Evolutionary conservation across 2,329 filamentous ascomycete species (phyloP), one percentile per base, ranked within the genome.

Genomic region (Paracoccidioides brasiliensis): DNA sequence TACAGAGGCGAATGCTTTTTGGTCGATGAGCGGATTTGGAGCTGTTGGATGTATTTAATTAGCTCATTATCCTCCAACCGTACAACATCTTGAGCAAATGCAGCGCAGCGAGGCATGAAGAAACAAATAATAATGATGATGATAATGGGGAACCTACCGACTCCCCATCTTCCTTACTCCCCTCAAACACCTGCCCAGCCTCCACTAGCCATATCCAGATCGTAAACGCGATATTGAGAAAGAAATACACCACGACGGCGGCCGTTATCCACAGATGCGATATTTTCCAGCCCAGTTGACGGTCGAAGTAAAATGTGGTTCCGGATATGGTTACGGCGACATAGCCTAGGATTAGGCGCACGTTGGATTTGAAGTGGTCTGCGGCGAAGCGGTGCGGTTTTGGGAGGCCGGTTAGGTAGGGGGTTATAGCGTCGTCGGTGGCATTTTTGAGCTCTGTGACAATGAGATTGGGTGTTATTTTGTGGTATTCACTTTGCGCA

Each of bases 401-500:
- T 79, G 84, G 69, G n/a, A 97, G 83, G 37, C 83, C 87, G 72
- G 88, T 91, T 60, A 98, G 83, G 76, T 97, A 97, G 74, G 93
- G 90, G 57, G 87, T 83, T 58, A 98, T 84, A 56, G 90, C 89
- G 74, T 98, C 93, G 75, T 98, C 93, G 62, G 88, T 89, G 42
- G 90, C 94, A 75, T 93, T 95, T 74, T 97, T 97, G 61, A 98
- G 85, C 70, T 97, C 93, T 95, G 68, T 28, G 33, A 7, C n/a
- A 33, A 12, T 43, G 30, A 53, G 56, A 28, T 51, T 49, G 22
- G 41, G 44, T 15, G 2, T 22, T 44, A 43, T 55, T 30, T 15
- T 40, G n/a, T 35, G 32, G 30, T 14, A 14, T 6, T 6, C 15
- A 10, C 38, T 33, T 49, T 49, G n/a, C 22, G 12, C 42, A 44